A percentile compares a stretch with the other conserved stretches of the same genome.
phyloP scores from a whole-genome alignment of 768 basidiomycete genomes.

The Tulasnella sp. region DNA sequence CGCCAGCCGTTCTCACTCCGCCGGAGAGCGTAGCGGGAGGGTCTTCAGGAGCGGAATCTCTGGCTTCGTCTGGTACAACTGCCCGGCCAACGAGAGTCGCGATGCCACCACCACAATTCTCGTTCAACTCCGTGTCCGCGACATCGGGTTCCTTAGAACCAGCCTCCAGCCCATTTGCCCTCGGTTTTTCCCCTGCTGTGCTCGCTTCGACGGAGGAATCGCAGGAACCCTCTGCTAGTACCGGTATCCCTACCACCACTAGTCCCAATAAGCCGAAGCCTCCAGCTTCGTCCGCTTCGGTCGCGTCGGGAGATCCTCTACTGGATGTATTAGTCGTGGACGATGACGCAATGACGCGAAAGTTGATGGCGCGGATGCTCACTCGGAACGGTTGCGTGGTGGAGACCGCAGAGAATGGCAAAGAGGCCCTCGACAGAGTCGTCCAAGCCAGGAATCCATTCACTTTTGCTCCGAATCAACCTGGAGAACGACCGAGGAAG shows the following conservation, averaged over 20 bases:
- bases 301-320: conserved; percentile 34
- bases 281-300: conserved; percentile 18
- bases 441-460: conserved; percentile 39
- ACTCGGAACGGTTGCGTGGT: conserved; percentile 74
- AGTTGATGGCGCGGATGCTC: conserved; percentile 73
- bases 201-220: neutral
- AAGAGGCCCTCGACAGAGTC: conserved; percentile 69
- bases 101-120: conserved; percentile 19
- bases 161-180: neutral
- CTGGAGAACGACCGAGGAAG: neutral
- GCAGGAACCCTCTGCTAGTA: neutral
- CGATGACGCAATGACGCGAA: conserved; percentile 75
- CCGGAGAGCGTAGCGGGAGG: neutral
- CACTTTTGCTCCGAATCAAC: neutral
- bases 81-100: neutral
- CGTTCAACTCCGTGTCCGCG: neutral
- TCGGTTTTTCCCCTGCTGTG: neutral
- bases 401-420: conserved; percentile 79
- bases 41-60: neutral
- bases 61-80: neutral
- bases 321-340: conserved; percentile 75
- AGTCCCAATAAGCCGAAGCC: conserved; percentile 23
- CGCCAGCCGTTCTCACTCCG: neutral
- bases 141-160: conserved; percentile 7
- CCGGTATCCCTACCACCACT: neutral